Evolutionary conservation across 148 eudicot genomes (phyloP).

Genomic region (Simmondsia chinensis): DNA sequence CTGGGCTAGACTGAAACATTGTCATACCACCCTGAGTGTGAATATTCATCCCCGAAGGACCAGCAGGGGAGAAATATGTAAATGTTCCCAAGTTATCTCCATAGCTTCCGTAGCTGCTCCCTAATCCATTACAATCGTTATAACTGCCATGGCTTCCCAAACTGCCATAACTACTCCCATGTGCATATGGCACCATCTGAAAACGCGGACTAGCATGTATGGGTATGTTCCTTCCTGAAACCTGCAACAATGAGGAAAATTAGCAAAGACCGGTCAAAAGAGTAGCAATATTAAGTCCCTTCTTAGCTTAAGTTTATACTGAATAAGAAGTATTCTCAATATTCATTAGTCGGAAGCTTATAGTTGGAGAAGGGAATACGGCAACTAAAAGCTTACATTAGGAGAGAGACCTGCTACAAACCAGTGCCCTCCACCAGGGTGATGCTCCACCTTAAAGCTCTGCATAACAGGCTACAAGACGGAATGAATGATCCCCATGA

Average conservation of each 20-base stretch:
- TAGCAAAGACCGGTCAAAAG: slow-evolving; percentile 4
- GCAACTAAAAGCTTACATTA: slow-evolving; percentile 57
- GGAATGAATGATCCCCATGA: background rate
- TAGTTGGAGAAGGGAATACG: background rate
- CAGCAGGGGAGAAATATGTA: slow-evolving; percentile 78
- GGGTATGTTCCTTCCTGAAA: slow-evolving; percentile 42
- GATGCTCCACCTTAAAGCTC: slow-evolving; percentile 81
- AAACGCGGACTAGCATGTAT: slow-evolving; percentile 52
- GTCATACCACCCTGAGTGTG: slow-evolving; percentile 50
- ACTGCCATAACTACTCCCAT: slow-evolving; percentile 91
- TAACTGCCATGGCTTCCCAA: slow-evolving; percentile 96
- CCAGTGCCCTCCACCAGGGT: slow-evolving; percentile 99
- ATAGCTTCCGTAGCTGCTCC: slow-evolving; percentile 91
- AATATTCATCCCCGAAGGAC: slow-evolving; percentile 67
- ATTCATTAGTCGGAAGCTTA: background rate
- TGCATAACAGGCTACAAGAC: slow-evolving; percentile 59
- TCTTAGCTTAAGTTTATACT: no score
- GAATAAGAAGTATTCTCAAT: no score
- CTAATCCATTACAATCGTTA: slow-evolving; percentile 59
- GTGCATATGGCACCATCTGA: slow-evolving; percentile 52
- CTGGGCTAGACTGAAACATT: slow-evolving; percentile 82
- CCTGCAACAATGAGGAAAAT: slow-evolving; percentile 43
- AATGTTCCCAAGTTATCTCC: slow-evolving; percentile 67
- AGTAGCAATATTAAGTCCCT: no score
- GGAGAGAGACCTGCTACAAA: slow-evolving; percentile 99